These are phyloP conservation scores for Leccinum uliginosum DNA, from an alignment of 768 basidiomycete genomes.

Conservation along the genomic window DNA sequence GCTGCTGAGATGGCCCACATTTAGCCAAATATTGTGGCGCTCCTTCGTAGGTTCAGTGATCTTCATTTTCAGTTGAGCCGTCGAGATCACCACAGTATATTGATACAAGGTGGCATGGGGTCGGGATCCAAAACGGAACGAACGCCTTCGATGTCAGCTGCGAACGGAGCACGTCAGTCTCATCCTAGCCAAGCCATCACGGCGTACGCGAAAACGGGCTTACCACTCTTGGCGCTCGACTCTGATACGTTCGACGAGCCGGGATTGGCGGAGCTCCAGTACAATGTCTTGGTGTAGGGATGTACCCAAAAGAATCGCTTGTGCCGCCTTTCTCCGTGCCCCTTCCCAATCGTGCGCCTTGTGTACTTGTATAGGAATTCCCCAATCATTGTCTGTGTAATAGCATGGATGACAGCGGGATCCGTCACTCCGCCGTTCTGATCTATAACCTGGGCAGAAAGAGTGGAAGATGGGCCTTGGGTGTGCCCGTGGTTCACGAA, in stretches of 20 bases:
- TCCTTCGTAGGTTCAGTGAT: conserved; percentile 96
- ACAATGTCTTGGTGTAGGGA: conserved; percentile 95
- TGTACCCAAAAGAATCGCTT: conserved; percentile 99
- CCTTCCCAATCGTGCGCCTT: conserved; percentile 80
- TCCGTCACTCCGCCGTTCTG: conserved; percentile 59
- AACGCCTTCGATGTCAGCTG: conserved; percentile 92
- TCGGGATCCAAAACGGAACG: conserved; percentile 91
- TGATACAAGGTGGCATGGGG: conserved; percentile 92
- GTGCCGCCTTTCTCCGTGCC: conserved; percentile 87
- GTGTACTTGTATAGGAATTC: conserved; percentile 99
- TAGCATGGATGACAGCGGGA: conserved; percentile 88
- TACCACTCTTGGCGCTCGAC: conserved; percentile 95
- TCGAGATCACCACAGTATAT: conserved; percentile 90
- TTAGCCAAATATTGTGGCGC: conserved; percentile 95
- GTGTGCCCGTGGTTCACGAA: conserved; percentile 39
- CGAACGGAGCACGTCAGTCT: conserved; percentile 3
- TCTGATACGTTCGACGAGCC: conserved; percentile 84
- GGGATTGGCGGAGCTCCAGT: conserved; percentile 95
- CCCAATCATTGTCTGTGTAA: conserved; percentile 99
- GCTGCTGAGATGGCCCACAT: conserved; percentile 68
- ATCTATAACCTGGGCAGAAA: conserved; percentile 38
- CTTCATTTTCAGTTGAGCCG: conserved; percentile 95
- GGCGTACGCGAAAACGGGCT: conserved; percentile 32
- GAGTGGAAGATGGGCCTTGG: conserved; percentile 34
- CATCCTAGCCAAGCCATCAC: conserved; percentile 3